Conservation (phyloP, 2,329 filamentous ascomycete genomes). For the Epicoccum nigrum region DNA sequence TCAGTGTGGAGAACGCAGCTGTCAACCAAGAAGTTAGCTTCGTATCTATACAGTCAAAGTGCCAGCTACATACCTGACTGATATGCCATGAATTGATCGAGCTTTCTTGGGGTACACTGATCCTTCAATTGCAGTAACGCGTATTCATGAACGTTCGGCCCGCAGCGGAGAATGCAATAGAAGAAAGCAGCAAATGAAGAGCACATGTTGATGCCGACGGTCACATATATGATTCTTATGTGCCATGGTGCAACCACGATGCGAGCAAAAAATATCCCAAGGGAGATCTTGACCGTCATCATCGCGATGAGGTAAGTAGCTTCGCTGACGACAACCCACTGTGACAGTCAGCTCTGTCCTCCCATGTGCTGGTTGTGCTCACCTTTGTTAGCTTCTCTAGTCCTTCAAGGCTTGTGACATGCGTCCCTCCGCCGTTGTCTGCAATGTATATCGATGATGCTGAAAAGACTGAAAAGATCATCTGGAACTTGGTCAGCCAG, state of each 20-base stretch:
- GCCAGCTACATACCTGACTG: constrained; percentile 23
- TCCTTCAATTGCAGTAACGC: constrained; percentile 41
- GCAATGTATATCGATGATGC: constrained; percentile 35
- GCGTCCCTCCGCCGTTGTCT: constrained; percentile 42
- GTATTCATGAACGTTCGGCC: constrained; percentile 35
- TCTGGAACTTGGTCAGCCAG: constrained; percentile 27
- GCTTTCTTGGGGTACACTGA: constrained; percentile 50
- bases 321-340: constrained; percentile 47
- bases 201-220: constrained; percentile 47
- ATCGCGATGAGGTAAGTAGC: constrained; percentile 50
- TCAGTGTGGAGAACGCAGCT: constrained; percentile 39
- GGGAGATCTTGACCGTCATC: constrained; percentile 52
- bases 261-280: constrained; percentile 54
- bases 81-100: constrained; percentile 61
- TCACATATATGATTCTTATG: constrained; percentile 40
- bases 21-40: neutral
- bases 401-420: constrained; percentile 31
- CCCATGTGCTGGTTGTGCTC: neutral
- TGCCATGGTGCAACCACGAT: constrained; percentile 52
- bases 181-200: constrained; percentile 54
- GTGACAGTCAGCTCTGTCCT: constrained; percentile 6
- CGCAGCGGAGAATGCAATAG: constrained; percentile 60
- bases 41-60: neutral
- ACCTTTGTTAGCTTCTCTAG: constrained; percentile 39
- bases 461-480: constrained; percentile 44